Percentiles rank a stretch among this genome's conserved stretches.
These are phyloP conservation scores for Lecanosticta acicola DNA, from an alignment of 2,329 filamentous ascomycete species.

Conservation along the genomic window DNA sequence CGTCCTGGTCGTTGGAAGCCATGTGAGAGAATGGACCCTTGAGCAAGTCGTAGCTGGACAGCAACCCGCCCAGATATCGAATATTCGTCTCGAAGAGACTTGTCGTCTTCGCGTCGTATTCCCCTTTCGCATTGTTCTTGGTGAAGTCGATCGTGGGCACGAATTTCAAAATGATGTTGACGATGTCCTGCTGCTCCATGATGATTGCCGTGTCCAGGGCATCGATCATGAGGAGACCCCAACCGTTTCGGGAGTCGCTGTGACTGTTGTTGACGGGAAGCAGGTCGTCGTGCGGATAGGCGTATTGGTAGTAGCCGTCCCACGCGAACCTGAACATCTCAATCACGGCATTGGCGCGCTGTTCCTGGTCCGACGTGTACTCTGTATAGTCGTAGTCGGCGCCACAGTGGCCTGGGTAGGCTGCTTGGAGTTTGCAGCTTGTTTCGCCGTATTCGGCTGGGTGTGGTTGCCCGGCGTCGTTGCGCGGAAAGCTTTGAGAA, in stretches of 20 bases:
- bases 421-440: no score
- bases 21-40: conserved; percentile 20
- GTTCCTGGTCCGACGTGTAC: no score
- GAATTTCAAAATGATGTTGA: conserved; percentile 42
- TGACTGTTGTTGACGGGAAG: conserved; percentile 25
- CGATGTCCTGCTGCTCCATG: conserved; percentile 18
- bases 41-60: conserved; percentile 25
- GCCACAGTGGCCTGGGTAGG: no score
- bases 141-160: conserved; percentile 67
- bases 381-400: no score
- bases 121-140: conserved; percentile 16
- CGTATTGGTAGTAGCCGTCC: conserved; percentile 32
- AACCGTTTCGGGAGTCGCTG: conserved; percentile 25
- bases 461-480: no score
- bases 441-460: no score
- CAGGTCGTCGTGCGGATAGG: conserved; percentile 32
- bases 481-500: no score
- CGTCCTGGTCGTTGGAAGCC: conserved; percentile 23
- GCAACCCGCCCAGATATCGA: conserved; percentile 23
- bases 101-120: conserved; percentile 20
- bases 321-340: no score
- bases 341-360: no score
- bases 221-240: conserved; percentile 26
- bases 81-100: conserved; percentile 25
- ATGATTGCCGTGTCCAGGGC: conserved; percentile 24